Evolutionary conservation across 1,284 basidiomycete species (phyloP).

Genomic region (Apiotrichum sp.): DNA sequence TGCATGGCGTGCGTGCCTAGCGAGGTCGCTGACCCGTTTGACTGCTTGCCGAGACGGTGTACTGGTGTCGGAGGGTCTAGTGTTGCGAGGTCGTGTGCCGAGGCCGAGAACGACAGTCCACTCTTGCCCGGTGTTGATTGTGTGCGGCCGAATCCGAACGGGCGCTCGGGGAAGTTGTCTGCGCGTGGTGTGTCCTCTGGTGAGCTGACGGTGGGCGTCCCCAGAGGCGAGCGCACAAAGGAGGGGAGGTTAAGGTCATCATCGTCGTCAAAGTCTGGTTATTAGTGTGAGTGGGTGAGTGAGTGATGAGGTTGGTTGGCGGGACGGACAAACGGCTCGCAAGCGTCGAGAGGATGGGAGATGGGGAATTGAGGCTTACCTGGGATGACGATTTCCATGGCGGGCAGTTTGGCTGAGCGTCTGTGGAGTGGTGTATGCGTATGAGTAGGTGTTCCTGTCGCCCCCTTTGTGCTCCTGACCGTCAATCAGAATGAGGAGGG

Average conservation of each 20-base stretch:
- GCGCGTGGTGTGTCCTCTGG: constrained; percentile 17
- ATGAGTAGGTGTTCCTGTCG: too few species aligned
- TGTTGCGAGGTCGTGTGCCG: constrained; percentile 7
- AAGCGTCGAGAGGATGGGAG: too few species aligned
- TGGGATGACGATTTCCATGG: background rate
- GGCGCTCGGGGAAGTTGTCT: background rate
- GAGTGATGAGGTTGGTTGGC: too few species aligned
- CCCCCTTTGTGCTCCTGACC: too few species aligned
- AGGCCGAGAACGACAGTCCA: constrained; percentile 6
- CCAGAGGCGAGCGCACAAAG: constrained; percentile 23
- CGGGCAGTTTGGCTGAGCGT: background rate
- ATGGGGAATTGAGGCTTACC: background rate
- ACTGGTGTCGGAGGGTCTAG: background rate
- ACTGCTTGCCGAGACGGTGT: constrained; percentile 32
- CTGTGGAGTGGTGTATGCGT: too few species aligned
- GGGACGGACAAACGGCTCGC: too few species aligned
- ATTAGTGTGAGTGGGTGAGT: background rate
- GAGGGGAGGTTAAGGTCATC: constrained; percentile 35
- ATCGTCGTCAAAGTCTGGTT: constrained; percentile 40
- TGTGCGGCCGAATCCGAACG: background rate
- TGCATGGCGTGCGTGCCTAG: constrained; percentile 24
- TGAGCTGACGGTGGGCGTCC: constrained; percentile 23
- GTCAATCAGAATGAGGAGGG: too few species aligned
- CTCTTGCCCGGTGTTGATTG: background rate
- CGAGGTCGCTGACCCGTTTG: constrained; percentile 48